A percentile compares a stretch with the other conserved stretches of the same genome.
phyloP scores from a whole-genome alignment of 202 grass and related monocot species.

The Setaria italica region DNA sequence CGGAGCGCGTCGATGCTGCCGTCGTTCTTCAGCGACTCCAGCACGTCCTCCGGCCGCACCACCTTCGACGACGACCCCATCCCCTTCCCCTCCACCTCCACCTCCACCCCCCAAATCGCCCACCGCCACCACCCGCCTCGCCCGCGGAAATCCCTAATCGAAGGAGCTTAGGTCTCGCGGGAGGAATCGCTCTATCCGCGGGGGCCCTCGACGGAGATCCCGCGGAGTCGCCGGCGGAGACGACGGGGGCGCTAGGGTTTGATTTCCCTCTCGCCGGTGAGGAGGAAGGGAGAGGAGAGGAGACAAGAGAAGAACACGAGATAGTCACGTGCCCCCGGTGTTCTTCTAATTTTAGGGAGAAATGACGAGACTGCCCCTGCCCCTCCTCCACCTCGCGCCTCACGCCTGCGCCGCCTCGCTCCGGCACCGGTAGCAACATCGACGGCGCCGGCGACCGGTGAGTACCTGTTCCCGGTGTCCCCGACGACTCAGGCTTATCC shows the following conservation, averaged over 20 bases:
- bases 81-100: not conserved
- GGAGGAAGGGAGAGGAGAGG: too few relatives aligned
- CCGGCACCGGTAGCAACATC: too few relatives aligned
- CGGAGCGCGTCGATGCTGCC: slow-evolving; percentile 93
- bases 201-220: not conserved
- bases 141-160: not conserved
- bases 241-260: slow-evolving; percentile 25
- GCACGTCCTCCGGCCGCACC: slow-evolving; percentile 81
- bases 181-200: not conserved
- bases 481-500: too few relatives aligned
- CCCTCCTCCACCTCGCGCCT: too few relatives aligned
- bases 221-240: not conserved
- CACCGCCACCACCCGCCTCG: not conserved
- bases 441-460: too few relatives aligned
- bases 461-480: too few relatives aligned
- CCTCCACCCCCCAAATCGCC: not conserved
- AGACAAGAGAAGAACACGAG: too few relatives aligned
- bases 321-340: too few relatives aligned
- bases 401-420: too few relatives aligned
- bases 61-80: slow-evolving; percentile 68
- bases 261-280: not conserved
- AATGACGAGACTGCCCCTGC: too few relatives aligned
- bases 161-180: not conserved
- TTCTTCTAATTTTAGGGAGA: too few relatives aligned
- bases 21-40: slow-evolving; percentile 92